Evolutionary conservation across 2,329 filamentous ascomycete genomes (phyloP).

Genomic region (Arthroderma sp.): DNA sequence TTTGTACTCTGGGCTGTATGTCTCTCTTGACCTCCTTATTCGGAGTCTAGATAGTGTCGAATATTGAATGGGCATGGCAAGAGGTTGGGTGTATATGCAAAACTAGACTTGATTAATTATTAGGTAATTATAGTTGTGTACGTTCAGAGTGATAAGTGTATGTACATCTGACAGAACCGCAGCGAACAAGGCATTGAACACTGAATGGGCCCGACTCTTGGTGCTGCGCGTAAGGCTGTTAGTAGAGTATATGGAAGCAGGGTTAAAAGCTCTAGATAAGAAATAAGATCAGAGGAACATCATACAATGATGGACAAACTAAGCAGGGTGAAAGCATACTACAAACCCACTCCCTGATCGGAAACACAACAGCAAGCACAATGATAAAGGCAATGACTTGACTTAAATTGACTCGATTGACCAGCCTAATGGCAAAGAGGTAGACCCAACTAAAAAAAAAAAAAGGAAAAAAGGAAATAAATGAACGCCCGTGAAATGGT

Average conservation of each 20-base stretch:
- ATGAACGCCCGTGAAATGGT: background rate
- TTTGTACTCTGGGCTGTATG: background rate
- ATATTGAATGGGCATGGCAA: background rate
- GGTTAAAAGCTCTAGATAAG: too few relatives aligned
- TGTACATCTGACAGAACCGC: background rate
- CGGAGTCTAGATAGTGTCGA: background rate
- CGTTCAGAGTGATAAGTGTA: background rate
- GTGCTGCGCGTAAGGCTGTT: too few relatives aligned
- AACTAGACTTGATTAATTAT: background rate
- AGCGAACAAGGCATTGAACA: background rate
- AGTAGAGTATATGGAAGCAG: too few relatives aligned
- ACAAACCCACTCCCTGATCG: too few relatives aligned
- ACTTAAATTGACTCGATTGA: background rate
- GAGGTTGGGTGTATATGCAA: background rate
- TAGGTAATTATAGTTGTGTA: background rate
- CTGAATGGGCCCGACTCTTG: too few relatives aligned
- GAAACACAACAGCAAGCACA: background rate
- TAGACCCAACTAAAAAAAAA: slow-evolving; percentile 2
- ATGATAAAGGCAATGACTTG: background rate
- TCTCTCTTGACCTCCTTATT: background rate
- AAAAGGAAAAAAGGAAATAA: slow-evolving; percentile 13
- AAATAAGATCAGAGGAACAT: too few relatives aligned
- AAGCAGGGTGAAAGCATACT: too few relatives aligned
- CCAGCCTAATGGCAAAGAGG: background rate
- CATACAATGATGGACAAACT: too few relatives aligned